Evolutionary conservation across 306 rosid species (phyloP).

Genomic region (Cucumis melo): DNA sequence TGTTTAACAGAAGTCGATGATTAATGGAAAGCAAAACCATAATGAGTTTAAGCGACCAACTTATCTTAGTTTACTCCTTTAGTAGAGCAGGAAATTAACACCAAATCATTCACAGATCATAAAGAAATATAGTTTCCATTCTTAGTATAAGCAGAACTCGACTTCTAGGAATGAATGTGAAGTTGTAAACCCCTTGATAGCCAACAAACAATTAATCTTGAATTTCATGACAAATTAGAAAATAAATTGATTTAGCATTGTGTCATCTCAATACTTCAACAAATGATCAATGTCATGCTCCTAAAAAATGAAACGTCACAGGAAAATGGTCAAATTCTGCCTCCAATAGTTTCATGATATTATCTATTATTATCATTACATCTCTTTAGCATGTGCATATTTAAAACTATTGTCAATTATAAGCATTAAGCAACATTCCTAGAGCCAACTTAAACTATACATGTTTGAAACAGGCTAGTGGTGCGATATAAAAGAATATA

Average conservation of each 20-base stretch:
- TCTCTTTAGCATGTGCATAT: neutral
- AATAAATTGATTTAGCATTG: neutral
- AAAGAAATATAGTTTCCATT: neutral
- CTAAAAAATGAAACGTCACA: neutral
- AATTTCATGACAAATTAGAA: neutral
- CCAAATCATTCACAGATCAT: neutral
- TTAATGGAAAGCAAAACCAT: neutral
- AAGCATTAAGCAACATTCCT: neutral
- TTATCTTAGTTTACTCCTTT: neutral
- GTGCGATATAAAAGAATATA: neutral
- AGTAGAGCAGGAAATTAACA: neutral
- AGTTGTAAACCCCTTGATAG: neutral
- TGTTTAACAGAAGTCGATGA: constrained; percentile 3
- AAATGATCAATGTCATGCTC: neutral
- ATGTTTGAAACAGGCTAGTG: neutral
- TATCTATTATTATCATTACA: neutral
- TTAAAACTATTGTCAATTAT: neutral
- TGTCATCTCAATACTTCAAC: neutral
- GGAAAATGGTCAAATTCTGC: neutral
- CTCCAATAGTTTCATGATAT: neutral
- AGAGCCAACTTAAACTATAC: neutral
- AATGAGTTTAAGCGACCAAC: neutral
- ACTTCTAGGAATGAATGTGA: neutral
- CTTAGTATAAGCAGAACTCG: neutral
- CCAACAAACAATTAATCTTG: neutral